Conservation (phyloP, 2,329 filamentous ascomycete genomes). For the Fusarium liriodendri region DNA sequence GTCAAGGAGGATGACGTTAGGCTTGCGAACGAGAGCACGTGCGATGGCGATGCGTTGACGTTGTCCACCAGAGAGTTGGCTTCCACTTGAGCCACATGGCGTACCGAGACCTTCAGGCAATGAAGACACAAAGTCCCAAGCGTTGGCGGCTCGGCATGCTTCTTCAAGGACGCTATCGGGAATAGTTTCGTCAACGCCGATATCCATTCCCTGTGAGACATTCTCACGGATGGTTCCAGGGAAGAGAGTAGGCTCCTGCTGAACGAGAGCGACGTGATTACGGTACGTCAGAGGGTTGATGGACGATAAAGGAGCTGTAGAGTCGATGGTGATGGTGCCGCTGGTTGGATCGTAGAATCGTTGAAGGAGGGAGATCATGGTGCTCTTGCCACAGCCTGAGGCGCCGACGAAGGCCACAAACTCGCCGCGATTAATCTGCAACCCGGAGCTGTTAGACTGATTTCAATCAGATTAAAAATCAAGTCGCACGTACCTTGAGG, state of each 20-base stretch:
- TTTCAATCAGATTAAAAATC: not conserved
- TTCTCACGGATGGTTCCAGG: constrained; percentile 14
- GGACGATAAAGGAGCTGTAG: not conserved
- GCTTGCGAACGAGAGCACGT: constrained; percentile 16
- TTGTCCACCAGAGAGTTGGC: constrained; percentile 18
- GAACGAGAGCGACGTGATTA: constrained; percentile 4
- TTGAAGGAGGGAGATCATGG: constrained; percentile 63
- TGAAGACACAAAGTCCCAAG: constrained; percentile 15
- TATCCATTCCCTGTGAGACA: constrained; percentile 3
- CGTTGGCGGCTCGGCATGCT: constrained; percentile 13
- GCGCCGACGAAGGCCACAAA: constrained; percentile 63
- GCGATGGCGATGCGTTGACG: constrained; percentile 21
- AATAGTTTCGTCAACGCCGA: not conserved
- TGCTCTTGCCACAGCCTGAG: constrained; percentile 67
- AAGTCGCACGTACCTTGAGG: constrained; percentile 53
- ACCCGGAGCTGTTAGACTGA: constrained; percentile 19
- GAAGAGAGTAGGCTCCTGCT: constrained; percentile 13
- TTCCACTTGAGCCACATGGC: constrained; percentile 4
- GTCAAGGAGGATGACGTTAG: constrained; percentile 9
- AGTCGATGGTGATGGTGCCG: constrained; percentile 59
- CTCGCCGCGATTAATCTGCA: constrained; percentile 59
- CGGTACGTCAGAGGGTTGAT: constrained; percentile 8
- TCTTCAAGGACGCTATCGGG: not conserved
- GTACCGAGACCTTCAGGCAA: constrained; percentile 9
- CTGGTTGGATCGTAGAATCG: constrained; percentile 54